These are phyloP conservation scores for Remersonia thermophila DNA, from an alignment of 2,329 filamentous ascomycete genomes.

Conservation along the genomic window DNA sequence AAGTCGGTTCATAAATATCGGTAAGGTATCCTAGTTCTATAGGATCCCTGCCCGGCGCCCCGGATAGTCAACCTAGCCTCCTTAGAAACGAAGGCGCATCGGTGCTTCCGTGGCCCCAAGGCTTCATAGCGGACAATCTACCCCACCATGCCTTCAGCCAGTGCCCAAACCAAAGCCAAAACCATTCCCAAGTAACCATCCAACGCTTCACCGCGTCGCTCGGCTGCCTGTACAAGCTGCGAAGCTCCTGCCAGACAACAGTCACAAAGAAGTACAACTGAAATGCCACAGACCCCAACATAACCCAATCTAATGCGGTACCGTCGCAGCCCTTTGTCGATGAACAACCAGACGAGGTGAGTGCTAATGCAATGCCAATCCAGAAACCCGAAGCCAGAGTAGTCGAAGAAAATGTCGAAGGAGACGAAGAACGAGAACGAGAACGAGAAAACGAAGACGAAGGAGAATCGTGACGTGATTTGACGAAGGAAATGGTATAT, in stretches of 20 bases:
- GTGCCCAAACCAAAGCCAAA: constrained; percentile 4
- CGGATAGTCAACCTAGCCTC: not conserved
- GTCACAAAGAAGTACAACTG: constrained; percentile 14
- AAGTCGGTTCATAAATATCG: too few relatives aligned
- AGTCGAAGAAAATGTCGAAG: constrained; percentile 2
- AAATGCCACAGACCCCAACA: constrained; percentile 13
- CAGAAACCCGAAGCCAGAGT: constrained; percentile 8
- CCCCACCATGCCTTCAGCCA: constrained; percentile 2
- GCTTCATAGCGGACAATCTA: constrained; percentile 2
- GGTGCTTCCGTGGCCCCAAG: not conserved
- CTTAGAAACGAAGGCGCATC: not conserved
- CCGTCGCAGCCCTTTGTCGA: constrained; percentile 5
- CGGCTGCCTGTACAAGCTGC: constrained; percentile 1
- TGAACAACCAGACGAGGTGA: constrained; percentile 8
- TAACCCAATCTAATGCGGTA: constrained; percentile 12
- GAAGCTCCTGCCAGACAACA: constrained; percentile 8
- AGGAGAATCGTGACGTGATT: constrained; percentile 6
- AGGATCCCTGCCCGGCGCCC: too few relatives aligned
- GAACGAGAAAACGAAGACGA: constrained; percentile 1
- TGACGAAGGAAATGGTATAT: constrained; percentile 17
- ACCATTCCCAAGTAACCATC: not conserved
- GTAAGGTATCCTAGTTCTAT: too few relatives aligned
- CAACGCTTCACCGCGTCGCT: not conserved
- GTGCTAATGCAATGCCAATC: constrained; percentile 10
- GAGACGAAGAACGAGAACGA: not conserved